These are phyloP conservation scores for Cetradonia linearis DNA, from an alignment of 495 filamentous ascomycete genomes.

Conservation along the genomic window DNA sequence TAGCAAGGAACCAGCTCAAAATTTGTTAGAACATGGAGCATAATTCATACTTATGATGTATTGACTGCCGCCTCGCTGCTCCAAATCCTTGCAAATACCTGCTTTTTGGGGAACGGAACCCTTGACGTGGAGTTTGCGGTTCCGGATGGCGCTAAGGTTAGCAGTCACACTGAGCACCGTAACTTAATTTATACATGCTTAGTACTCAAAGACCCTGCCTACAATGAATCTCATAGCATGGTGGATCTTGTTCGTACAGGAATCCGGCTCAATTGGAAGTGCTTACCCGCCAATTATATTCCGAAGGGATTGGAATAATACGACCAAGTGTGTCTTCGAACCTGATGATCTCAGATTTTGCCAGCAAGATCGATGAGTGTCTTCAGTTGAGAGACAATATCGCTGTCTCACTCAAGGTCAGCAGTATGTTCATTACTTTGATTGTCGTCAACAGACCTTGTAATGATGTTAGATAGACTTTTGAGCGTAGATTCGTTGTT, in stretches of 20 bases:
- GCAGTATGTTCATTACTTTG: too few relatives aligned
- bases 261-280: background rate
- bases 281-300: slow-evolving; percentile 16
- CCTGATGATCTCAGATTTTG: slow-evolving; percentile 11
- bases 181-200: background rate
- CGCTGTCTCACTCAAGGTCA: background rate
- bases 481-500: background rate
- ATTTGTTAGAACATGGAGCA: background rate
- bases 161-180: background rate
- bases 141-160: background rate
- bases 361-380: background rate
- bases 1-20: background rate
- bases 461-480: background rate
- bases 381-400: background rate
- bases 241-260: too few relatives aligned
- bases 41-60: background rate
- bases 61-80: background rate
- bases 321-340: slow-evolving; percentile 24
- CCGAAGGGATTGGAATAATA: slow-evolving; percentile 22
- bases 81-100: background rate
- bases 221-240: too few relatives aligned
- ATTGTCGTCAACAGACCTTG: background rate
- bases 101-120: background rate
- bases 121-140: background rate
- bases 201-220: background rate